Percentiles rank a stretch among this genome's conserved stretches.
Evolutionary conservation across 106 monocot species (phyloP).

Genomic region (Apostasia ramifera): DNA sequence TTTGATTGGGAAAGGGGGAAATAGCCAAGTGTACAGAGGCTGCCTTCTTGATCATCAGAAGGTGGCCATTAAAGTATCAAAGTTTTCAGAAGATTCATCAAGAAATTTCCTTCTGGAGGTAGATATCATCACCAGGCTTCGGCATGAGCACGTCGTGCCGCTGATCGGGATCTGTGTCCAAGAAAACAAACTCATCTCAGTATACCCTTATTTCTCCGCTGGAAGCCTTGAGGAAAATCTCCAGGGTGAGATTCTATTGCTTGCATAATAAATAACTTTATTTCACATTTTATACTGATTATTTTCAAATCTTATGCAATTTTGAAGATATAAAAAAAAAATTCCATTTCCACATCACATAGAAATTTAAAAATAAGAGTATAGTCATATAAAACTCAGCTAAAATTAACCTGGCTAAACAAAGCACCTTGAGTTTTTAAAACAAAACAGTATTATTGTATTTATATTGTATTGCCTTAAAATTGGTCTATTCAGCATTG

Average conservation of each 20-base stretch:
- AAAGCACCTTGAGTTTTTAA: too few relatives aligned
- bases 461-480: too few relatives aligned
- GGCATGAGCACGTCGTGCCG: constrained; percentile 44
- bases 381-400: too few relatives aligned
- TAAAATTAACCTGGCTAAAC: too few relatives aligned
- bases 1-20: constrained; percentile 86
- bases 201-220: constrained; percentile 48
- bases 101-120: constrained; percentile 59
- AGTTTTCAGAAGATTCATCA: constrained; percentile 35
- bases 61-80: constrained; percentile 65
- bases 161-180: constrained; percentile 54
- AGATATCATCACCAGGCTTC: constrained; percentile 62
- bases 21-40: constrained; percentile 64
- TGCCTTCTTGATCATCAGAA: constrained; percentile 38
- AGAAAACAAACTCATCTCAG: constrained; percentile 36
- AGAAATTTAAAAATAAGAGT: too few relatives aligned
- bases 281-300: too few relatives aligned
- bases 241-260: constrained; percentile 31
- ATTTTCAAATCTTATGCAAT: too few relatives aligned
- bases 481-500: too few relatives aligned
- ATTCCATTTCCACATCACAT: too few relatives aligned
- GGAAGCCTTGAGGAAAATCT: constrained; percentile 87
- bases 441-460: too few relatives aligned
- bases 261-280: too few relatives aligned
- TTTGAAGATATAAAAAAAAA: too few relatives aligned